Conservation (phyloP, 106 monocot species). For the Xerophyta viscosa region DNA sequence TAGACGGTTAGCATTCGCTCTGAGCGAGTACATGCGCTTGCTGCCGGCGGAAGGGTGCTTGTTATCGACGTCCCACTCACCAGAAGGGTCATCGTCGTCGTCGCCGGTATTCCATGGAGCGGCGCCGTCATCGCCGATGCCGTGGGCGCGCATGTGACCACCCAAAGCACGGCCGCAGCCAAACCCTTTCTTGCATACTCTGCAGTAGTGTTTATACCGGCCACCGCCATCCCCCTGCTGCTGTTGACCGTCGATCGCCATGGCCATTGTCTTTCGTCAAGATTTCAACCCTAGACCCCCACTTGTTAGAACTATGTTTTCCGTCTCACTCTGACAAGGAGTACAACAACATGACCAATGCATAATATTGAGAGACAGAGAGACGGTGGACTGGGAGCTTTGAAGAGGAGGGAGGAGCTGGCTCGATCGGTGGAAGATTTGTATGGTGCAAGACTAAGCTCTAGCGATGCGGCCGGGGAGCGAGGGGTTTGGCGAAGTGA, state of each 20-base stretch:
- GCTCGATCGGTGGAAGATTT: slow-evolving; percentile 7
- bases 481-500: neutral
- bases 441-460: slow-evolving; percentile 32
- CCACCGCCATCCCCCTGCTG: slow-evolving; percentile 1
- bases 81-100: slow-evolving; percentile 6
- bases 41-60: neutral
- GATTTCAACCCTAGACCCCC: too few species aligned
- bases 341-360: neutral
- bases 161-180: slow-evolving; percentile 65
- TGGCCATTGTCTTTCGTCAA: slow-evolving; percentile 11
- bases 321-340: too few species aligned
- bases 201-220: slow-evolving; percentile 70
- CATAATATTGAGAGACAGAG: neutral
- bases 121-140: slow-evolving; percentile 34
- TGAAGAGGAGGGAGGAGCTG: slow-evolving; percentile 1
- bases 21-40: slow-evolving; percentile 54
- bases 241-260: slow-evolving; percentile 33
- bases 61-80: slow-evolving; percentile 7
- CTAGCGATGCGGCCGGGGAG: too few species aligned
- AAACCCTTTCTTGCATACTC: slow-evolving; percentile 73
- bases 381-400: neutral
- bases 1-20: slow-evolving; percentile 38
- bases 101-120: neutral
- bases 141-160: slow-evolving; percentile 82
- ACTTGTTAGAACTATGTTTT: too few species aligned